These are phyloP conservation scores for Phyllosticta capitalensis DNA, from an alignment of 2,329 filamentous ascomycete species.

Conservation along the genomic window DNA sequence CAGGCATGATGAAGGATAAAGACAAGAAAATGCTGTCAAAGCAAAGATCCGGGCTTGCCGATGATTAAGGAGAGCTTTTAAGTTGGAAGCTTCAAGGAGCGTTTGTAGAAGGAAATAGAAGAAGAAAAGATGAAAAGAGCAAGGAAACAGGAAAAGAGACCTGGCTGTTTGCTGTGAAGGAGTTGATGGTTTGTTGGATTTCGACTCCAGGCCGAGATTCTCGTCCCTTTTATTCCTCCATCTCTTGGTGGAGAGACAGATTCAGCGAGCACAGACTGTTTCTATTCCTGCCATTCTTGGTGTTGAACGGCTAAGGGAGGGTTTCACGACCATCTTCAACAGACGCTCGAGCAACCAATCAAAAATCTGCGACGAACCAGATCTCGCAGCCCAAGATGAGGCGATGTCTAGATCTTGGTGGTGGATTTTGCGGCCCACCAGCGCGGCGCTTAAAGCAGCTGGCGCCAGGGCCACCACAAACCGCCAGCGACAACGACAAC, in stretches of 20 bases:
- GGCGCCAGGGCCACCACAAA: constrained; percentile 3
- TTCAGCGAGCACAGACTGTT: constrained; percentile 1
- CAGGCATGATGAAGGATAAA: constrained; percentile 34
- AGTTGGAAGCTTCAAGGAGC: constrained; percentile 14
- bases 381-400: not conserved
- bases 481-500: constrained; percentile 5
- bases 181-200: not conserved
- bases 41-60: constrained; percentile 20
- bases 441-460: not conserved
- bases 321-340: constrained; percentile 5
- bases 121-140: constrained; percentile 24
- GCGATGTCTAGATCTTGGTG: not conserved
- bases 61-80: constrained; percentile 22
- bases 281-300: constrained; percentile 5
- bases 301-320: not conserved
- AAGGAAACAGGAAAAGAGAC: constrained; percentile 22
- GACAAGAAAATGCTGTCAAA: constrained; percentile 7
- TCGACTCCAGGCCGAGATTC: not conserved
- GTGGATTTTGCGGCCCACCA: not conserved
- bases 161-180: constrained; percentile 19
- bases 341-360: constrained; percentile 7
- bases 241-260: not conserved
- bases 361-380: not conserved
- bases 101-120: constrained; percentile 17
- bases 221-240: not conserved